Evolutionary conservation across 768 basidiomycete species (phyloP).

Genomic region (Boletus sp.): DNA sequence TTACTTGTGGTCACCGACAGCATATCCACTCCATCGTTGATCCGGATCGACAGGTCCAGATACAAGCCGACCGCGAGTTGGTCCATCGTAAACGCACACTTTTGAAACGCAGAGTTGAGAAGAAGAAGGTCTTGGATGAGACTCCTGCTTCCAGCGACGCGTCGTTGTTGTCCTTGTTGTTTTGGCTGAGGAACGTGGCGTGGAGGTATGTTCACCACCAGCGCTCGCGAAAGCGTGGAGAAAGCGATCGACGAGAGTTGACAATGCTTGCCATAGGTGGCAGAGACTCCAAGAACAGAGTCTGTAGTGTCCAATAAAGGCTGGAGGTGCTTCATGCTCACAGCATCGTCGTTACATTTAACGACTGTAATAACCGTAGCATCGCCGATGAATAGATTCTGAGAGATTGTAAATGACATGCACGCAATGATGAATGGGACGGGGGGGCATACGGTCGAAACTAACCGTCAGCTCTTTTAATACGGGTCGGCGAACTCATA

Average conservation of each 20-base stretch:
- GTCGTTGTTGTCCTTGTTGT: background rate
- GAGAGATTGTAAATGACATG: slow-evolving; percentile 28
- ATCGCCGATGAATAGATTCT: slow-evolving; percentile 33
- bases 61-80: slow-evolving; percentile 39
- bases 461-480: too few relatives aligned
- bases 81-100: slow-evolving; percentile 49
- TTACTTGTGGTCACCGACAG: slow-evolving; percentile 29
- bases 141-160: slow-evolving; percentile 9
- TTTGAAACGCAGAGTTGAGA: slow-evolving; percentile 25
- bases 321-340: slow-evolving; percentile 24
- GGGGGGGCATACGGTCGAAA: slow-evolving; percentile 1
- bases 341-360: slow-evolving; percentile 23
- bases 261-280: slow-evolving; percentile 38
- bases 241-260: slow-evolving; percentile 40
- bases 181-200: slow-evolving; percentile 8
- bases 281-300: slow-evolving; percentile 40
- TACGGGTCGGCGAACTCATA: background rate
- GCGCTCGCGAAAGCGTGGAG: slow-evolving; percentile 33
- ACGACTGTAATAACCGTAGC: slow-evolving; percentile 29
- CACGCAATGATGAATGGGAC: background rate
- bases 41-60: slow-evolving; percentile 37
- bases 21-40: slow-evolving; percentile 41
- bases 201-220: slow-evolving; percentile 35
- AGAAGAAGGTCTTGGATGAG: slow-evolving; percentile 39
- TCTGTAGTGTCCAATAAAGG: slow-evolving; percentile 30